These are phyloP conservation scores for Nicotiana otophora DNA, from an alignment of 257 asterid genomes.

Conservation along the genomic window DNA sequence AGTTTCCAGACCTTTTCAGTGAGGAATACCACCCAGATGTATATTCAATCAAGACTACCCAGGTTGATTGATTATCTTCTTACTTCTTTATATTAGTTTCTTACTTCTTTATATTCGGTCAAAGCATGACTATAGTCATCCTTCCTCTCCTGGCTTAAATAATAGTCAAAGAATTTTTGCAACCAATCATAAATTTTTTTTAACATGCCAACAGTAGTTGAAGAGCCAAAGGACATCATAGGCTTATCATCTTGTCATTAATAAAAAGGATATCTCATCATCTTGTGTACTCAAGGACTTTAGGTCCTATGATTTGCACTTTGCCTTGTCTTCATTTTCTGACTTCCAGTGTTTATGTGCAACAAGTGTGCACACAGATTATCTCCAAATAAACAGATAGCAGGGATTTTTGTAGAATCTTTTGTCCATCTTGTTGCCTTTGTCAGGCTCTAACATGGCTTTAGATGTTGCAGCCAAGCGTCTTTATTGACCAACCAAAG, in stretches of 20 bases:
- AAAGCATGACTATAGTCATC: background rate
- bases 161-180: background rate
- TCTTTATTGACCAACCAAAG: background rate
- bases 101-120: background rate
- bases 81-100: background rate
- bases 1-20: slow-evolving; percentile 56
- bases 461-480: background rate
- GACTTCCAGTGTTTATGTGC: background rate
- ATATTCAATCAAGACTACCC: slow-evolving; percentile 84
- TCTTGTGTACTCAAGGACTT: background rate
- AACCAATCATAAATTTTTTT: background rate
- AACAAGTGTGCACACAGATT: background rate
- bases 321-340: background rate
- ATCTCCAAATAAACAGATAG: background rate
- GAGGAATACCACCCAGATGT: slow-evolving; percentile 85
- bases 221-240: background rate
- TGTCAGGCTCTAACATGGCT: background rate
- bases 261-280: background rate
- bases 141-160: background rate
- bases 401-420: background rate
- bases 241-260: background rate
- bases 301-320: background rate
- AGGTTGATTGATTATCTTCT: slow-evolving; percentile 42
- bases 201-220: background rate
- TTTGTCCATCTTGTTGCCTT: background rate